Evolutionary conservation across 768 basidiomycete species (phyloP), one percentile per base, ranked within the genome.

Genomic region (Fomitopsis pulvina): DNA sequence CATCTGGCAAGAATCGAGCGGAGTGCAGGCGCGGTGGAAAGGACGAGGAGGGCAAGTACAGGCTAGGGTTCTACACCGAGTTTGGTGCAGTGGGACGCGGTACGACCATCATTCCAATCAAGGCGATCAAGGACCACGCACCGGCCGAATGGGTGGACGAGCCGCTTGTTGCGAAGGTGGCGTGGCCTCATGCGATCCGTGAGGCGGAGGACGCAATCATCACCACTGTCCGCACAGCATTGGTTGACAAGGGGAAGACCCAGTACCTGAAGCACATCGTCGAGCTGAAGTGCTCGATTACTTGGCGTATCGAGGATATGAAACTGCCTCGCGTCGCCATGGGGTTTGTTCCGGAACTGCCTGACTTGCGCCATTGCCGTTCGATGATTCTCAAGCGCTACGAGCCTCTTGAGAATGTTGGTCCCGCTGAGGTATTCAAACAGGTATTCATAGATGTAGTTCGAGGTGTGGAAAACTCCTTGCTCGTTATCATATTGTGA

Each of bases 371-470:
- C n/a, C n/a, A n/a, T n/a, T n/a, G n/a, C n/a, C n/a, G n/a, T n/a
- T n/a, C n/a, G n/a, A n/a, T n/a, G n/a, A n/a, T n/a, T n/a, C n/a
- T n/a, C n/a, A n/a, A n/a, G n/a, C n/a, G n/a, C n/a, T n/a, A n/a
- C n/a, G n/a, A n/a, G n/a, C n/a, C n/a, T n/a, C n/a, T n/a, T n/a
- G n/a, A n/a, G n/a, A n/a, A n/a, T n/a, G n/a, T n/a, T n/a, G n/a
- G n/a, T n/a, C n/a, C n/a, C 27, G 30, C 38, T 2, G 29, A 47
- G 1, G 50, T 46, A 41, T 51, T 51, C 29, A 38, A 45, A 38
- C 3, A 16, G 10, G 25, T 45, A 7, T 51, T 51, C 34, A 2
- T 20, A 6, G 45, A 47, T 38, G 50, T 47, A 3, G 41, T 51
- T 16, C 18, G 45, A 39, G 43, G 50, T 51, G 27, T 14, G 49